A percentile compares a stretch with the other conserved stretches of the same genome.
Conservation (phyloP, 345 rosid genomes). For the Heritiera littoralis region DNA sequence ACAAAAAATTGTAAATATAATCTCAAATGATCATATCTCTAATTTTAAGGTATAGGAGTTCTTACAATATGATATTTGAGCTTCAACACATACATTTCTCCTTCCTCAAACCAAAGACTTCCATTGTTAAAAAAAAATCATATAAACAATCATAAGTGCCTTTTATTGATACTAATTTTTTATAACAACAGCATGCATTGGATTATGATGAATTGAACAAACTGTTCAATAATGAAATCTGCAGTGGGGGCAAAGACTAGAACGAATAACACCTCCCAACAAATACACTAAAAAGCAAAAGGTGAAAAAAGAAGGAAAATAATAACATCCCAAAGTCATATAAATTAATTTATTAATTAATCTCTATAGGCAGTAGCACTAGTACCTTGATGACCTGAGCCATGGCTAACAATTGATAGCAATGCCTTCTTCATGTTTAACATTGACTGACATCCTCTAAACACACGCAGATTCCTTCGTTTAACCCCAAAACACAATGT, state of each 20-base stretch:
- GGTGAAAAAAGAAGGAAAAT: background rate
- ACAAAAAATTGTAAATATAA: too few species aligned
- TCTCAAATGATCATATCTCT: too few species aligned
- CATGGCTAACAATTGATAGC: constrained; percentile 39
- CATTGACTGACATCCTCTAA: constrained; percentile 44
- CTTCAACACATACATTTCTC: too few species aligned
- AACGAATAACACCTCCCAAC: background rate
- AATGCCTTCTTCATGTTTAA: constrained; percentile 47
- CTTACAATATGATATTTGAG: too few species aligned
- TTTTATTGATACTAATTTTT: background rate
- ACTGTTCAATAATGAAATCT: constrained; percentile 3
- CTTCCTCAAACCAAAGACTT: too few species aligned
- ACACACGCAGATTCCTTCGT: constrained; percentile 5
- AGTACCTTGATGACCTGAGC: constrained; percentile 25
- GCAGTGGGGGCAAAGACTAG: background rate
- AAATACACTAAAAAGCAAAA: background rate
- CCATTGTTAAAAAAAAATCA: too few species aligned
- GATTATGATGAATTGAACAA: constrained; percentile 9
- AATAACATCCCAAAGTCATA: background rate
- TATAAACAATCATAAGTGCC: background rate
- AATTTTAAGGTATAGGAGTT: too few species aligned
- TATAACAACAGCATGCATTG: background rate
- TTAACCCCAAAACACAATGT: constrained; percentile 34
- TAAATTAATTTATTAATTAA: background rate
- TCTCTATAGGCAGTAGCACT: background rate